A percentile compares a stretch with the other conserved stretches of the same genome.
Conservation (phyloP, 441 rosid species). For the Corymbia citriodora region DNA sequence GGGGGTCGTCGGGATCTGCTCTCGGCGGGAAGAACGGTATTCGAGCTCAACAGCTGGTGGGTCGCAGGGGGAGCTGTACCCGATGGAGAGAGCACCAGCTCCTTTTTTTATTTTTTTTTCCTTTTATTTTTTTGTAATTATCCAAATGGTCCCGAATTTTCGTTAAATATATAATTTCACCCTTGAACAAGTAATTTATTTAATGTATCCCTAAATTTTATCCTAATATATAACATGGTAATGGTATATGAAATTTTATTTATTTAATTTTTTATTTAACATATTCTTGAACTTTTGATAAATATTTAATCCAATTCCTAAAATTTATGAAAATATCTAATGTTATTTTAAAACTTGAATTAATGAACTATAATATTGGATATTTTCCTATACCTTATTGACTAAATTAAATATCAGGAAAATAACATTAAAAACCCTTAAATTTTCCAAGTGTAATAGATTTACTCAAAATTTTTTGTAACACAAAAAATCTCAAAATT, state of each 20-base stretch:
- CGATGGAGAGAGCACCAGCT: not conserved
- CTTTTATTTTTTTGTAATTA: not conserved
- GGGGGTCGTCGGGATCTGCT: not conserved
- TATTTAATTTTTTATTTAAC: not conserved
- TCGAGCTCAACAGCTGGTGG: not conserved
- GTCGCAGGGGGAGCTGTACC: not conserved
- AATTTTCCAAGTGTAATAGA: too few species aligned
- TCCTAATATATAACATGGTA: accelerated
- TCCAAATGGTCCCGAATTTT: not conserved
- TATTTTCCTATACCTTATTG: not conserved
- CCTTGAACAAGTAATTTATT: accelerated
- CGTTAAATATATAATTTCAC: accelerated
- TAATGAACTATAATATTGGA: accelerated
- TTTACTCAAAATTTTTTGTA: too few species aligned
- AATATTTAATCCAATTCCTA: not conserved
- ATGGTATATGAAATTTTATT: accelerated
- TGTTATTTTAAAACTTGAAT: not conserved
- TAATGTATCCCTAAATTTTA: accelerated
- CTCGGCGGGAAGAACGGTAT: not conserved
- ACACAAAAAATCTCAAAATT: too few species aligned
- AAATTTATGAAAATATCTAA: not conserved
- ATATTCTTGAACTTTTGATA: accelerated
- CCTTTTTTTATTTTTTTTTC: too few species aligned
- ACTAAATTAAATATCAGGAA: not conserved
- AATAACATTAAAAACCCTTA: too few species aligned